These are phyloP conservation scores for Podaxis pistillaris DNA, from an alignment of 768 basidiomycete genomes.

Conservation along the genomic window DNA sequence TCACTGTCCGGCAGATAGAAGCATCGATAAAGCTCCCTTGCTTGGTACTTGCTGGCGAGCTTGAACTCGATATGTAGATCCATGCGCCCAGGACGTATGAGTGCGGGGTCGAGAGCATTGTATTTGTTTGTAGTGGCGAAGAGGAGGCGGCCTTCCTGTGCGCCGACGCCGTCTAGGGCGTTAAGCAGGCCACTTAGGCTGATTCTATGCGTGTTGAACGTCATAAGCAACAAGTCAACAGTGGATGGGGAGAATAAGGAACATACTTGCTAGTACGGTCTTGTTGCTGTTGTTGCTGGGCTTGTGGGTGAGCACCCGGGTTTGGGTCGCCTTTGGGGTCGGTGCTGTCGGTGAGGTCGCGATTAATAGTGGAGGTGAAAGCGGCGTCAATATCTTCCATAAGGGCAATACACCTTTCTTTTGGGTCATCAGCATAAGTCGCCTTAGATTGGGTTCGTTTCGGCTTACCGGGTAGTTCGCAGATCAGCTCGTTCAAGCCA, in stretches of 20 bases:
- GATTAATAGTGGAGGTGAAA: conserved; percentile 49
- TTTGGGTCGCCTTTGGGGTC: background rate
- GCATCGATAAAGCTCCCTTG: conserved; percentile 58
- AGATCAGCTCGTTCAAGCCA: conserved; percentile 54
- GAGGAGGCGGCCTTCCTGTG: conserved; percentile 46
- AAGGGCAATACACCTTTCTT: conserved; percentile 64
- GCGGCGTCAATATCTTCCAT: conserved; percentile 88
- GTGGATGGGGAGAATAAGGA: background rate
- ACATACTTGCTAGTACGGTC: conserved; percentile 6
- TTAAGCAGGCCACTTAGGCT: conserved; percentile 68
- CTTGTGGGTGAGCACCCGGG: conserved; percentile 15
- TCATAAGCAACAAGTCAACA: background rate
- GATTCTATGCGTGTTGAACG: conserved; percentile 28
- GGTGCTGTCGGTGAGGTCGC: conserved; percentile 24
- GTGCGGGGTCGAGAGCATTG: conserved; percentile 64
- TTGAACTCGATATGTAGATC: conserved; percentile 78
- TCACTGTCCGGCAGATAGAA: conserved; percentile 58
- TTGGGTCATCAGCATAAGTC: conserved; percentile 3
- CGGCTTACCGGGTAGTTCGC: conserved; percentile 50
- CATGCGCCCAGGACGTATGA: conserved; percentile 78
- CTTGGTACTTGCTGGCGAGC: conserved; percentile 68
- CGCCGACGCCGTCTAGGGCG: conserved; percentile 66
- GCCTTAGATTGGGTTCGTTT: background rate
- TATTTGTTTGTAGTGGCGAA: conserved; percentile 80
- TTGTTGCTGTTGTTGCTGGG: conserved; percentile 14